phyloP scores from a whole-genome alignment of 371 early-diverging fungal species.

The Zopfochytrium polystomum region DNA sequence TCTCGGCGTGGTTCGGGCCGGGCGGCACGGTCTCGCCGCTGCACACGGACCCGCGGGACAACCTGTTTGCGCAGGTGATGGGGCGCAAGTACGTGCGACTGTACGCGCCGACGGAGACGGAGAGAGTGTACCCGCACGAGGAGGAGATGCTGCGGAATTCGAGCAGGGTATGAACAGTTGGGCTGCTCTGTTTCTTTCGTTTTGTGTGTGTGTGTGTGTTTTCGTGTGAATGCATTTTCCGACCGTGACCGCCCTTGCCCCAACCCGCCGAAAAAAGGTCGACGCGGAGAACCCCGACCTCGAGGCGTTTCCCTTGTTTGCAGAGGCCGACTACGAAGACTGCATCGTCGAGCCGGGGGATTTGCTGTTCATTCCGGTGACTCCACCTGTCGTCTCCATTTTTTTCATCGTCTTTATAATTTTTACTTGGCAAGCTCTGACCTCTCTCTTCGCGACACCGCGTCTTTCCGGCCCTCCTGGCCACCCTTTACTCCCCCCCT shows the following conservation, averaged over 20 bases:
- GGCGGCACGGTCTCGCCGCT: slow-evolving; percentile 79
- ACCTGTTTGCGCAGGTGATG: slow-evolving; percentile 83
- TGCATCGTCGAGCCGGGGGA: slow-evolving; percentile 76
- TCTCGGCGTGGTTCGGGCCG: slow-evolving; percentile 91
- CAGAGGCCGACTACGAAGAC: slow-evolving; percentile 61
- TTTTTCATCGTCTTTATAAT: not conserved
- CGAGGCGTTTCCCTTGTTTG: slow-evolving; percentile 51
- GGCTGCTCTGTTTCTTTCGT: slow-evolving; percentile 3
- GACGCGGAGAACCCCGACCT: slow-evolving; percentile 66
- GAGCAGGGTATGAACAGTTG: slow-evolving; percentile 56
- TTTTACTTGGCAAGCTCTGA: not conserved
- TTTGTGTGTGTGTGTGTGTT: not conserved
- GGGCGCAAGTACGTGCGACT: slow-evolving; percentile 78
- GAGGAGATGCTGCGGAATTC: slow-evolving; percentile 67
- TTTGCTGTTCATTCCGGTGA: slow-evolving; percentile 85
- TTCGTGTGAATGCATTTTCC: too few species aligned
- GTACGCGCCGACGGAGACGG: slow-evolving; percentile 62
- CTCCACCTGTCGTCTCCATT: slow-evolving; percentile 24
- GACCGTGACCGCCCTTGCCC: not conserved
- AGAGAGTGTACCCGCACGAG: slow-evolving; percentile 57
- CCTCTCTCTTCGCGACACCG: not conserved
- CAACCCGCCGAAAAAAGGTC: slow-evolving; percentile 39
- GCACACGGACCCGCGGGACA: slow-evolving; percentile 83
- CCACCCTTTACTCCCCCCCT: not conserved
- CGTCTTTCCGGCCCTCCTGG: not conserved